Base-by-base conservation (phyloP, 176 grass and related monocot species). In the Phragmites australis region DNA sequence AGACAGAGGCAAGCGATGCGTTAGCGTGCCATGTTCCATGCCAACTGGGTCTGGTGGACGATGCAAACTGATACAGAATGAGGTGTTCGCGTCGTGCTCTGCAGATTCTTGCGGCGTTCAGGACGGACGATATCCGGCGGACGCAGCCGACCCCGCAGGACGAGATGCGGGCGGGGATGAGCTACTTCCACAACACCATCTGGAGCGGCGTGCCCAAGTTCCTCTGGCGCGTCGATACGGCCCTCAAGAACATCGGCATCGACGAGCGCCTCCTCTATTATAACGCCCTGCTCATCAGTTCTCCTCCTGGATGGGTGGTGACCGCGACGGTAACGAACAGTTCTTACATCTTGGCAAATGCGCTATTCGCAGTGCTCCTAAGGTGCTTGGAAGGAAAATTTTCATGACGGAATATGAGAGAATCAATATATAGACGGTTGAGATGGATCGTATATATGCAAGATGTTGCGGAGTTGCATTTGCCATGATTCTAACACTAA, bases 231-330 rank as follows among this genome's bases (percentile, higher is more conserved):
- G 74, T 95, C 5, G 93, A 95, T 82, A 92, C 89, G 14, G 93
- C 89, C 37, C 81, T 95, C 76, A 89, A 74, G 89, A 92, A 88
- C 76, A 95, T 95, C n/a, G 93, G 93, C 68, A 92, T 95, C 50
- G 81, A 89, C 45, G 89, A 95, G 61, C 89, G 93, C 32, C 79
- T 95, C 52, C 93, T 89, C 65, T 92, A 95, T 66, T 92, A 95
- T 66, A 82, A 89, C 74, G 87, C 74, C 10, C 93, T 89, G 1
- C 89, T 95, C 67, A 94, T 95, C 78, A 89, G 74, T 95, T 95
- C 82, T 95, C 93, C 70, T 95, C 93, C 9, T 95, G 93, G 93
- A 95, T 95, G 89, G 93, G 93, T 48, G 93, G 93, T 22, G 93
- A 95, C 58, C 93, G 89, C 75, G 93, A 95, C 75, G 93, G 91